Percentiles rank a stretch among this genome's conserved stretches.
Evolutionary conservation across 106 monocot species (phyloP).

Genomic region (Dendrobium officinale): DNA sequence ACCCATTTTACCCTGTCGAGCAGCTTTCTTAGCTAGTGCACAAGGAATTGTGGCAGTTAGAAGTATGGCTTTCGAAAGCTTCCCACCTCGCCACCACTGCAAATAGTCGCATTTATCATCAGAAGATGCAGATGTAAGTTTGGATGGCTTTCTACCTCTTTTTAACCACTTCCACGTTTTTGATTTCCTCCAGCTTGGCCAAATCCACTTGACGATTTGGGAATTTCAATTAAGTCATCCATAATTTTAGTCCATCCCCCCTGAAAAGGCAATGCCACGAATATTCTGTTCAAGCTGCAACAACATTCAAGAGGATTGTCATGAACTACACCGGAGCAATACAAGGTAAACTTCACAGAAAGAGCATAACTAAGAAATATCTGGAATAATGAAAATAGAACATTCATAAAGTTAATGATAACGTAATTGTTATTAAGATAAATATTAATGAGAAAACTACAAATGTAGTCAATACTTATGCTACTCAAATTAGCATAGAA

Average conservation of each 20-base stretch:
- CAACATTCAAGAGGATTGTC: neutral
- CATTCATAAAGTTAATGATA: no score
- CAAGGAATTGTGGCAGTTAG: constrained; percentile 39
- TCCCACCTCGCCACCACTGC: constrained; percentile 67
- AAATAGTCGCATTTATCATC: constrained; percentile 39
- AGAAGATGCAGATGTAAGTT: constrained; percentile 7
- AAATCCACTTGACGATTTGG: constrained; percentile 13
- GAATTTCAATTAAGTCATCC: constrained; percentile 29
- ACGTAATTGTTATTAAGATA: no score
- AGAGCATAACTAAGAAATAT: neutral
- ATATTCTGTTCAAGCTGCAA: constrained; percentile 78
- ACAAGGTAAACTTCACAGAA: neutral
- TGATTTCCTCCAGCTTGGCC: constrained; percentile 20
- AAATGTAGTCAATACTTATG: no score
- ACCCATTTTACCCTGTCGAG: constrained; percentile 56
- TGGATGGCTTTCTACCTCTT: constrained; percentile 26
- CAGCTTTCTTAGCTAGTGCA: constrained; percentile 40
- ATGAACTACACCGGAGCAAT: neutral
- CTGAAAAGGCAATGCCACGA: constrained; percentile 52
- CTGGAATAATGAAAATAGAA: neutral
- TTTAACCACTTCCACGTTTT: constrained; percentile 42
- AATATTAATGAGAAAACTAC: no score
- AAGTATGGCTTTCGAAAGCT: constrained; percentile 37
- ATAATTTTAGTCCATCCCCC: constrained; percentile 49
- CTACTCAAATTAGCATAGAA: no score